Evolutionary conservation across 768 basidiomycete genomes (phyloP).

Genomic region (Porphyrellus cyaneotinctus): DNA sequence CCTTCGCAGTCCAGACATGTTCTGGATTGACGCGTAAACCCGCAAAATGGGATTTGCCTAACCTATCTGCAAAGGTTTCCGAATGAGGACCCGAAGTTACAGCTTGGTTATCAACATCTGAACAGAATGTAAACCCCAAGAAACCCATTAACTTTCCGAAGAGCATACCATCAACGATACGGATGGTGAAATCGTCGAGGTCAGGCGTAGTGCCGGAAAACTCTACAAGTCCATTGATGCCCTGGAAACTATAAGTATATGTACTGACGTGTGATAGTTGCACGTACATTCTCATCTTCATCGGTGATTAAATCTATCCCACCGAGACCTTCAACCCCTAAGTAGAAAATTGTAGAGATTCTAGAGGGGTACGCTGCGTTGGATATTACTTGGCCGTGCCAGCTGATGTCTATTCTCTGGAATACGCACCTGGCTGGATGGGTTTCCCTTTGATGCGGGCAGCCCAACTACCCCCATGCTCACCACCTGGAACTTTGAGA

Average conservation of each 20-base stretch:
- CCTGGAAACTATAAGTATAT: conserved; percentile 43
- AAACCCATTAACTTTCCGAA: not conserved
- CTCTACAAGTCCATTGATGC: conserved; percentile 63
- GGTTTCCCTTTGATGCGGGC: conserved; percentile 80
- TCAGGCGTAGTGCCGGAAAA: conserved; percentile 74
- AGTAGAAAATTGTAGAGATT: conserved; percentile 80
- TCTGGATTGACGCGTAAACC: conserved; percentile 60
- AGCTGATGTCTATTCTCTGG: not conserved
- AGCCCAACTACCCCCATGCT: conserved; percentile 86
- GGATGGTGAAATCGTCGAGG: conserved; percentile 77
- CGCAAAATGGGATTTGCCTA: conserved; percentile 68
- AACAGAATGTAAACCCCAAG: conserved; percentile 6
- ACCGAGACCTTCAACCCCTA: conserved; percentile 85
- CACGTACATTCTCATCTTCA: conserved; percentile 65
- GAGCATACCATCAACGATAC: conserved; percentile 67
- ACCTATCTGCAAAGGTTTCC: conserved; percentile 51
- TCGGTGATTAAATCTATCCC: conserved; percentile 75
- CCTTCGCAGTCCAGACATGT: conserved; percentile 82
- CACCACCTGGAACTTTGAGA: conserved; percentile 79
- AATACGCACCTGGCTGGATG: conserved; percentile 51
- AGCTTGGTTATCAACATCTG: conserved; percentile 57
- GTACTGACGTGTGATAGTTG: not conserved
- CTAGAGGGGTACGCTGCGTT: conserved; percentile 46
- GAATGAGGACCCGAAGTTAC: conserved; percentile 54
- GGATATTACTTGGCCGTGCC: conserved; percentile 25